These are phyloP conservation scores for Dioscorea cayenensis DNA, from an alignment of 116 monocot genomes.

Conservation along the genomic window DNA sequence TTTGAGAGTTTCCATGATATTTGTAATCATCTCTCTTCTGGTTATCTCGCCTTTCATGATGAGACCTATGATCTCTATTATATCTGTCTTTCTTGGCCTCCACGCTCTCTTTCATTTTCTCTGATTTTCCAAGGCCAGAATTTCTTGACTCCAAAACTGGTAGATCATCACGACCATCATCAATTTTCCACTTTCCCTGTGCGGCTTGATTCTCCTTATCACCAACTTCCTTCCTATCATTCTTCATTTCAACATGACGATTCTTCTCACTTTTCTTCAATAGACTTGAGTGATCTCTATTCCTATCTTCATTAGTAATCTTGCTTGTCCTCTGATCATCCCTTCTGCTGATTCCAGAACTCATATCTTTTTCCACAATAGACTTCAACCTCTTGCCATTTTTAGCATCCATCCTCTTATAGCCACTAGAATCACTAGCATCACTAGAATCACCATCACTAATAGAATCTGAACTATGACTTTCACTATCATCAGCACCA, in stretches of 20 bases:
- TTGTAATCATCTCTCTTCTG: constrained; percentile 2
- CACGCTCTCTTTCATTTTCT: constrained; percentile 1
- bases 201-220: constrained; percentile 2
- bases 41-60: constrained; percentile 13
- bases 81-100: constrained; percentile 15
- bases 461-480: constrained; percentile 26
- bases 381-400: constrained; percentile 1
- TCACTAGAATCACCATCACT: too few species aligned
- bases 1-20: constrained; percentile 7
- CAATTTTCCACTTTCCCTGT: constrained; percentile 14
- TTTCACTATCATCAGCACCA: constrained; percentile 20
- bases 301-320: not conserved
- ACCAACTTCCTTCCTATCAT: constrained; percentile 10
- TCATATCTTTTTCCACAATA: not conserved
- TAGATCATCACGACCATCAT: constrained; percentile 20
- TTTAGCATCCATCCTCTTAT: constrained; percentile 6
- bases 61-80: constrained; percentile 6
- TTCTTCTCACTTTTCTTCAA: constrained; percentile 12
- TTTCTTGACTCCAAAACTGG: constrained; percentile 13
- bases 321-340: not conserved
- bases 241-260: constrained; percentile 9
- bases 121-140: constrained; percentile 15
- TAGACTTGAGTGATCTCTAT: not conserved
- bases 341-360: constrained; percentile 3
- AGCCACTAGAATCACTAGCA: constrained; percentile 21